phyloP scores from a whole-genome alignment of 257 asterid genomes.

The Parsonsia alboflavescens region DNA sequence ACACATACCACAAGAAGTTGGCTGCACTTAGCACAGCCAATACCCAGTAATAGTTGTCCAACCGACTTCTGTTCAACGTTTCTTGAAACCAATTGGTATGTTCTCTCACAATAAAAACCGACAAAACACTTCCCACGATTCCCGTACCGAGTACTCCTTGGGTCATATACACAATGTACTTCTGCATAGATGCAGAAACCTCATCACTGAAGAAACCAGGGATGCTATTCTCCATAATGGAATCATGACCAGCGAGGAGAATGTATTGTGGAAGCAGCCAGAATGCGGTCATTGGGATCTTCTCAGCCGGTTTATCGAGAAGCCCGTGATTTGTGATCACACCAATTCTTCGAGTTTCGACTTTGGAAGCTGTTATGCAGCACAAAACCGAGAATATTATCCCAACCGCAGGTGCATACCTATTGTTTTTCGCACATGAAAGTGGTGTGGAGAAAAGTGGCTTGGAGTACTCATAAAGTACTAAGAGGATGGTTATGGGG shows the following conservation, averaged over 20 bases:
- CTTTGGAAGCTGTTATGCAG: slow-evolving; percentile 43
- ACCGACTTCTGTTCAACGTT: slow-evolving; percentile 45
- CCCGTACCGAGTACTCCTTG: slow-evolving; percentile 45
- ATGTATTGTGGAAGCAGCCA: slow-evolving; percentile 51
- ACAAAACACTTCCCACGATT: slow-evolving; percentile 28
- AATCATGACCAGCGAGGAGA: slow-evolving; percentile 40
- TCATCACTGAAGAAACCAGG: slow-evolving; percentile 23
- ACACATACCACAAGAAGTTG: slow-evolving; percentile 24
- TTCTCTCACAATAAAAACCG: slow-evolving; percentile 41
- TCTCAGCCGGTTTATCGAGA: slow-evolving; percentile 26
- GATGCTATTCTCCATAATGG: slow-evolving; percentile 25
- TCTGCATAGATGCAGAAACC: slow-evolving; percentile 27
- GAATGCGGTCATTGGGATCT: slow-evolving; percentile 36
- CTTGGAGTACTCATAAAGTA: slow-evolving; percentile 9
- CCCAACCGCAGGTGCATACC: slow-evolving; percentile 29
- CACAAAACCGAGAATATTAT: slow-evolving; percentile 44
- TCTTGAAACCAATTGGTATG: slow-evolving; percentile 45
- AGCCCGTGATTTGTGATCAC: slow-evolving; percentile 27
- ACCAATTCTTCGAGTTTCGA: slow-evolving; percentile 36
- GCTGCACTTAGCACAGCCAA: slow-evolving; percentile 38
- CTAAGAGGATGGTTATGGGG: slow-evolving; percentile 30
- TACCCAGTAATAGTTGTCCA: slow-evolving; percentile 56
- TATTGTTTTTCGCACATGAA: background rate
- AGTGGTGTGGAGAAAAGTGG: background rate
- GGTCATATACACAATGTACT: slow-evolving; percentile 20